phyloP scores from a whole-genome alignment of 2,329 filamentous ascomycete genomes.

The Leptosphaerulina australis region DNA sequence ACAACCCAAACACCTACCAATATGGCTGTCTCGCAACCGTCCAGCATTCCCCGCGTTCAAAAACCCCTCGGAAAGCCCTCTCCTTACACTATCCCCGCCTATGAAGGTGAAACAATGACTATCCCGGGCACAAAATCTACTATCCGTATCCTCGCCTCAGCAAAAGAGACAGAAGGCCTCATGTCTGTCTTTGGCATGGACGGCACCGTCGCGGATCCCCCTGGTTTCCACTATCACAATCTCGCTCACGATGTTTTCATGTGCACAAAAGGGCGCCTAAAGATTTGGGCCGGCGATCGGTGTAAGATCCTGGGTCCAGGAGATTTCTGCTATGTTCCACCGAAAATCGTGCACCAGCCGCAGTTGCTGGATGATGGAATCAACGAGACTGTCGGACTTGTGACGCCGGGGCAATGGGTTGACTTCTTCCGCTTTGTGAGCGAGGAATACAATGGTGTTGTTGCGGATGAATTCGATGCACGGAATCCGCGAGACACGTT shows the following conservation, averaged over 20 bases:
- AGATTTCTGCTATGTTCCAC: conserved; percentile 30
- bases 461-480: conserved; percentile 24
- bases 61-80: conserved; percentile 18
- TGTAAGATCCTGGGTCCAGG: conserved; percentile 27
- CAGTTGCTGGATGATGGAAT: conserved; percentile 21
- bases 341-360: conserved; percentile 26
- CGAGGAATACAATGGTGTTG: conserved; percentile 26
- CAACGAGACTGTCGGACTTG: conserved; percentile 26
- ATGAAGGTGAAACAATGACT: conserved; percentile 24
- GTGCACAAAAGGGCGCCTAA: conserved; percentile 27
- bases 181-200: conserved; percentile 29
- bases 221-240: conserved; percentile 31
- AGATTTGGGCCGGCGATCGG: conserved; percentile 25
- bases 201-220: conserved; percentile 25
- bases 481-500: conserved; percentile 19
- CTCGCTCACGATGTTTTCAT: conserved; percentile 31
- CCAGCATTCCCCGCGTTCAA: conserved; percentile 13
- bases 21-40: conserved; percentile 5
- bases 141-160: conserved; percentile 26
- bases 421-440: conserved; percentile 30
- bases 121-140: conserved; percentile 27
- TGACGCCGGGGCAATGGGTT: conserved; percentile 30
- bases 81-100: conserved; percentile 25
- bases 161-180: conserved; percentile 22
- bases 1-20: conserved; percentile 2